Evolutionary conservation across 805 yeast species (phyloP), one percentile per base, ranked within the genome.

Genomic region (Lachancea sp.): DNA sequence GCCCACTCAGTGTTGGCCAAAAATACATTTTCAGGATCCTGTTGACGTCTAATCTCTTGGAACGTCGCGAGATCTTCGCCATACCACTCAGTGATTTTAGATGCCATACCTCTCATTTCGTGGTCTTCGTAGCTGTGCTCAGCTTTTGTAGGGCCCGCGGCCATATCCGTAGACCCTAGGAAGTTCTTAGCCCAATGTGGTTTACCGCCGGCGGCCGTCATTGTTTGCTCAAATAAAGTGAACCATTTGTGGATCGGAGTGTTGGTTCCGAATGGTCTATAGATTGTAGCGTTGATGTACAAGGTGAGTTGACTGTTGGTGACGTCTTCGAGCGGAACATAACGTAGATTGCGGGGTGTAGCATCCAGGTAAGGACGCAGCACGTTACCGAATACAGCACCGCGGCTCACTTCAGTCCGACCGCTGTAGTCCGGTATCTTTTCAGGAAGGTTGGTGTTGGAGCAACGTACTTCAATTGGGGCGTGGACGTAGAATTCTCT

Each of bases 151-250:
- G 62, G 48, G 38, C 63, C 55, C 7, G 59, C 58, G 6, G 65
- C 62, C 55, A 61, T 53, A 11, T 68, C 63, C 2, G 59, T 56
- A 2, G 76, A 68, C 1, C 95, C 95, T 46, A 85, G 70, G 63
- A 88, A 91, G 65, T 89, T 90, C 71, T 91, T 91, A 15, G 99
- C 99, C 99, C 99, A 91, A 65, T 91, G 99, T 2, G 99, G 99
- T 62, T 81, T 85, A 36, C 99, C 99, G 31, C 85, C 89, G 25
- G 84, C 89, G 22, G 78, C 79, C 41, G 73, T 74, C 73, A 90
- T 71, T 1, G 87, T 77, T 43, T 77, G 76, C 66, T 91, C 99
- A 64, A 91, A 91, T n/a, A 73, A 70, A 41, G 75, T 75, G 66
- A 77, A 91, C 96, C 97, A 91, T 53, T 78, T 74, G 38, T 77